Evolutionary conservation across 768 basidiomycete genomes (phyloP).

Genomic region (Suillus weaverae): DNA sequence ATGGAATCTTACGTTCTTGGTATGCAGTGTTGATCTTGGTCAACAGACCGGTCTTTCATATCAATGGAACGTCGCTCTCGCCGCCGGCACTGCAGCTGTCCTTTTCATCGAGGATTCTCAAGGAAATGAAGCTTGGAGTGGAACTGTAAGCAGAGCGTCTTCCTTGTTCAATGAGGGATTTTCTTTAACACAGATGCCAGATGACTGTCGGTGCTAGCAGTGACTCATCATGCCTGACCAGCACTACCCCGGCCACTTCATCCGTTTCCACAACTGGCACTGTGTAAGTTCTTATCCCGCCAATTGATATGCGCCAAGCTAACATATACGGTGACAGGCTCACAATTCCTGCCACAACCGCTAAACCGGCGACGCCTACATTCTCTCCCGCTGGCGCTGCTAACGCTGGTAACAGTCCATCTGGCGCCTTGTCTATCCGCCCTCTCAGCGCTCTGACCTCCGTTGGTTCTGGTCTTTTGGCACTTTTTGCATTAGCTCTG

Average conservation of each 20-base stretch:
- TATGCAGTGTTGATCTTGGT: slow-evolving; percentile 57
- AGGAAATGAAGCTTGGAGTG: slow-evolving; percentile 69
- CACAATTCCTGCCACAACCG: background rate
- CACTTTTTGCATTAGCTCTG: slow-evolving; percentile 24
- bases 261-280: slow-evolving; percentile 14
- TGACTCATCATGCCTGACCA: slow-evolving; percentile 39
- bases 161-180: background rate
- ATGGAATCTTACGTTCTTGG: slow-evolving; percentile 5
- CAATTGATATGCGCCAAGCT: slow-evolving; percentile 8
- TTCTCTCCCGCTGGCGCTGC: slow-evolving; percentile 33
- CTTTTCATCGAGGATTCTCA: slow-evolving; percentile 54
- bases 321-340: slow-evolving; percentile 9
- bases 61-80: slow-evolving; percentile 41
- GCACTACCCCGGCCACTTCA: slow-evolving; percentile 9
- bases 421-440: slow-evolving; percentile 27
- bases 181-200: slow-evolving; percentile 21
- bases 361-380: slow-evolving; percentile 15
- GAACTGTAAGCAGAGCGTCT: slow-evolving; percentile 41
- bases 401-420: slow-evolving; percentile 35
- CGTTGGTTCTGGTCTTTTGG: slow-evolving; percentile 21
- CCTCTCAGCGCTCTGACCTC: slow-evolving; percentile 24
- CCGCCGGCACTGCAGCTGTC: slow-evolving; percentile 48
- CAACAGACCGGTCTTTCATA: slow-evolving; percentile 46
- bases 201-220: slow-evolving; percentile 36
- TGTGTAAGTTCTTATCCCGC: slow-evolving; percentile 4